Base-by-base conservation (phyloP, 345 rosid species). In the Brassica cretica region DNA sequence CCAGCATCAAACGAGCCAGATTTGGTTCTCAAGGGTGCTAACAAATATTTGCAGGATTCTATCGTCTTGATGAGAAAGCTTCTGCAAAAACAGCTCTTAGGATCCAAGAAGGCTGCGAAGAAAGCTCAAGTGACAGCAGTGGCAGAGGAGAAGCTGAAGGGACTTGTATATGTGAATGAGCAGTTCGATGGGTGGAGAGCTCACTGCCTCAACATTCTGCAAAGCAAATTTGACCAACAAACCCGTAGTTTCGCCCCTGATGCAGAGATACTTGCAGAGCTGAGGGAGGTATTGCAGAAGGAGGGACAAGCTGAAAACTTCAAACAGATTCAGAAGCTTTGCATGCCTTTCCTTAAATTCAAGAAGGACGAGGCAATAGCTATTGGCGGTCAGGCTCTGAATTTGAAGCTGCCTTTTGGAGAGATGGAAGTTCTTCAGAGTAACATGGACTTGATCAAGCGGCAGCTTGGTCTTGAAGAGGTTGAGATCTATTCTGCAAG, bases 311-410 rank as follows among this genome's bases (percentile, higher is more conserved):
- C 85, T 11, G 84, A 82, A n/a, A 85, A 91, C 81, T 85, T 91
- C 66, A 89, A 85, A 75, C 85, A 87, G 59, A 86, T 79, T 30
- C 91, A 88, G 77, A 94, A 92, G 76, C 84, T 80, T 24, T 92
- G 96, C 75, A 88, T 91, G 98, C 97, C 98, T 63, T 93, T 93
- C 88, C 71, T 95, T 82, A 93, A 87, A 76, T 93, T 93, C 75
- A 95, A 93, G 87, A 93, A 88, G 85, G 90, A 90, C 46, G 89
- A 95, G 84, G 87, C 93, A 3, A 74, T 83, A 62, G 78, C 88
- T 62, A 75, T 95, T 5, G 99, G 98, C 24, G 63, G 65, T 53
- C 91, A 89, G 51, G 92, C 96, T 65, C 84, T 95, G 80, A 89
- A 93, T 83, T 80, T 95, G 85, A 88, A 74, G 83, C 84, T 92